Evolutionary conservation across 495 filamentous ascomycete species (phyloP), one percentile per base, ranked within the genome.

Genomic region (Trichoderma asperelloides): DNA sequence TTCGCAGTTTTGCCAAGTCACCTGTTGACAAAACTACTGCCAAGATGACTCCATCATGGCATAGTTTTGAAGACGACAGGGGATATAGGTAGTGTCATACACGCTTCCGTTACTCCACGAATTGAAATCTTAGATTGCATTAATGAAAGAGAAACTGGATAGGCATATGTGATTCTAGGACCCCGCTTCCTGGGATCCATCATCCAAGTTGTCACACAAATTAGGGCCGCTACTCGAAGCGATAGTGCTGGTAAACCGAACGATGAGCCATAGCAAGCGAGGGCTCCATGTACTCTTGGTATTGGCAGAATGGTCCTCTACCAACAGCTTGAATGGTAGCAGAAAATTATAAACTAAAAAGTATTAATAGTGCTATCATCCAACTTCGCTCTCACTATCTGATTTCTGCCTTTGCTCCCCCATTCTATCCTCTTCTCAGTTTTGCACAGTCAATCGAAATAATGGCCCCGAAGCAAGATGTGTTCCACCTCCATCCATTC

Each of bases 401-500:
- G 5, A 3, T 30, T 60, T 30, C 9, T n/a, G 8, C 49, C 23
- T 27, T 60, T 30, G 23, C 27, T 27, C 6, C 43, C 16, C 43
- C 16, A 5, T 47, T n/a, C n/a, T 4, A 16, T 0, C n/a, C 43
- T 47, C 16, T 30, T 4, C 55, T 60, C 13, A 60, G 18, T 30
- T 23, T n/a, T 21, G 6, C 47, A 16, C 23, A 30, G 0, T 16
- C 55, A 28, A 13, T 21, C 27, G n/a, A 18, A 60, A 33, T 16
- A 9, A 64, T 40, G 62, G 23, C 23, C 0, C 62, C 62, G 11
- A 15, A 64, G 33, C 62, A 64, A 41, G 75, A 80, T 11, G 67
- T 67, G 0, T 69, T 65, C 28, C 60, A 72, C n/a, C 65, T 77
- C 23, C 71, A 65, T 33, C 72, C 75, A 23, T 16, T 27, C 8